These are phyloP conservation scores for Salpingoeca rosetta DNA, from an alignment of 78 protist species.

Conservation along the genomic window DNA sequence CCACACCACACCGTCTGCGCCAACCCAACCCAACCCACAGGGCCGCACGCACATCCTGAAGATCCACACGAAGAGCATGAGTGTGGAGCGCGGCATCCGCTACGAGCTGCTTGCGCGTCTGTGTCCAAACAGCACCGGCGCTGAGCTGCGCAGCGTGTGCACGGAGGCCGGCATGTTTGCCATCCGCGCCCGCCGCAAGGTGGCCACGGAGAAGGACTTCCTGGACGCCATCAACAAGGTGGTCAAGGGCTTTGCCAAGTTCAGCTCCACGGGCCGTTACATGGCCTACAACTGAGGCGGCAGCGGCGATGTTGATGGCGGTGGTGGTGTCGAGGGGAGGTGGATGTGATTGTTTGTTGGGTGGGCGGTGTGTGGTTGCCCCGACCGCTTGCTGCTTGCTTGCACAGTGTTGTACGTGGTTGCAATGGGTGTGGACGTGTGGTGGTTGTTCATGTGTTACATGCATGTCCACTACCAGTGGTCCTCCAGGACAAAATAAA, in stretches of 20 bases:
- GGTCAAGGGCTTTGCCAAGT: constrained; percentile 95
- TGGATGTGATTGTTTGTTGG: too few relatives aligned
- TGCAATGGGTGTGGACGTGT: too few relatives aligned
- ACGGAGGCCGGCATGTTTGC: constrained; percentile 86
- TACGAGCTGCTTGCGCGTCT: constrained; percentile 96
- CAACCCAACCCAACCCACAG: constrained; percentile 94
- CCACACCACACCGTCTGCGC: too few relatives aligned
- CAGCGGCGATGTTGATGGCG: too few relatives aligned
- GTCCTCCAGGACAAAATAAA: too few relatives aligned
- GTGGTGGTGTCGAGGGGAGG: too few relatives aligned
- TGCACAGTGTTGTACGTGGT: too few relatives aligned
- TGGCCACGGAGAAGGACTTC: constrained; percentile 93
- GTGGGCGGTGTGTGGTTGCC: too few relatives aligned
- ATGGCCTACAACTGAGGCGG: constrained; percentile 89
- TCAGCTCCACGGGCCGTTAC: constrained; percentile 97
- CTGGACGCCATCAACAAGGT: constrained; percentile 98
- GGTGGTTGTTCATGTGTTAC: too few relatives aligned
- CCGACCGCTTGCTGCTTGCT: too few relatives aligned
- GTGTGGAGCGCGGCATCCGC: constrained; percentile 85
- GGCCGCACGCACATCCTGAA: constrained; percentile 82
- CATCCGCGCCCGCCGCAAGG: constrained; percentile 76
- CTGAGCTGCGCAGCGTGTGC: constrained; percentile 70
- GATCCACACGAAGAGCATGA: constrained; percentile 85
- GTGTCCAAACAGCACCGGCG: constrained; percentile 96
- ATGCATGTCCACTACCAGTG: too few relatives aligned